Evolutionary conservation across 441 rosid genomes (phyloP), one percentile per base, ranked within the genome.

Genomic region (Adansonia madagascariensis): DNA sequence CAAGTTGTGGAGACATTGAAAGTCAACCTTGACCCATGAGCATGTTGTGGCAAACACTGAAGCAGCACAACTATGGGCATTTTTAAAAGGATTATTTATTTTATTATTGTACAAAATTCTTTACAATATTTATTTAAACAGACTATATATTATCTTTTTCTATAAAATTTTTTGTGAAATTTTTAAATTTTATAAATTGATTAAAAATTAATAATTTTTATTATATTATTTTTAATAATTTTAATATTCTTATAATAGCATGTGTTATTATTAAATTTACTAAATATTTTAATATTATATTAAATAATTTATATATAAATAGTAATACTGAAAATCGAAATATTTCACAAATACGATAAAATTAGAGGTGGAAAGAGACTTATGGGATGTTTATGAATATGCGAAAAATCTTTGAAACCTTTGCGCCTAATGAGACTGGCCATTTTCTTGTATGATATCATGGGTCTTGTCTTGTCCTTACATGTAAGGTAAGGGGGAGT

Each of bases 321-420:
- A 43, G 46, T 43, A n/a, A 0, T 4, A 0, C 11, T 1, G 0
- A 59, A 59, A 59, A 59, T 3, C 11, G 15, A 22, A 55, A 55
- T 7, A 1, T 55, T 55, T 6, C 24, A 55, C 60, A 55, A 7
- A 55, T 7, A n/a, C 2, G 55, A 15, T 15, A 52, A 52, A 52
- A 52, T 52, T 44, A 47, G 67, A 14, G 18, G 44, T 12, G 22
- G 70, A 64, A 7, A 39, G 22, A 7, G 70, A 39, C 70, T 17
- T 8, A 63, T 15, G 47, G 69, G 70, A 64, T 64, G 70, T 64
- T 14, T 61, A 39, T 15, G 1, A 52, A 57, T 10, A 71, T 27
- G 22, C 56, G 15, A 2, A 20, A 20, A 57, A 27, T 43, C 14
- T 49, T 60, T 15, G 0, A 60, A 22, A 22, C 2, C 6, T 31